Base-by-base conservation (phyloP, 345 rosid genomes). In the Boechera divaricarpa region DNA sequence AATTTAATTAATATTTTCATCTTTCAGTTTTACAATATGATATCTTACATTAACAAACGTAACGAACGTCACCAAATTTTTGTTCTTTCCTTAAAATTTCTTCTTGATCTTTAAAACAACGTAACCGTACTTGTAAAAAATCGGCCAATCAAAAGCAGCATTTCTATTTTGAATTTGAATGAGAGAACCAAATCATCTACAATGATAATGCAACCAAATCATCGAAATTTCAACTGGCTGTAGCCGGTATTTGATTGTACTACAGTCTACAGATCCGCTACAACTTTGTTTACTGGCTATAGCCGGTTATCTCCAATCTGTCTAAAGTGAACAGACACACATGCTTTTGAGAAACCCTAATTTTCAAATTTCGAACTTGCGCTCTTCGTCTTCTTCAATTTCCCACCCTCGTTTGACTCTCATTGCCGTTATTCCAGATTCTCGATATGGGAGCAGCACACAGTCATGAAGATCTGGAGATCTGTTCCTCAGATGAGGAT, bases 381-480 rank as follows among this genome's bases (percentile, higher is more conserved):
- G 69, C 59, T 59, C 81, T 51, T n/a, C 69, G 28, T 57, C 72
- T 38, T 56, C 72, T 59, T 21, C 64, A 24, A 4, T 69, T 77
- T 53, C 75, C 39, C 76, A 63, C 78, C 9, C 36, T 73, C 78
- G n/a, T 67, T 72, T 36, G 57, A 72, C 57, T 72, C 77, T 58
- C 74, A 78, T 42, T 73, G 35, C 21, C 71, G 38, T 49, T 48
- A 2, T 24, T 45, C 12, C 57, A 44, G 48, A 35, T 11, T 48
- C 38, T 61, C 9, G 29, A 35, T 2, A 91, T 91, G 97, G 97
- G 97, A 45, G 90, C 72, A 28, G 26, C 89, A 70, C 90, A 91
- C 48, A 91, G 94, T 80, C 90, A 83, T 21, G 89, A 86, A 61
- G 89, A 91, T 71, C 83, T 89, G 9, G 90, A 86, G 63, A 70